Evolutionary conservation across 129 eudicot genomes (phyloP), one percentile per base, ranked within the genome.

Genomic region (Erigeron canadensis): DNA sequence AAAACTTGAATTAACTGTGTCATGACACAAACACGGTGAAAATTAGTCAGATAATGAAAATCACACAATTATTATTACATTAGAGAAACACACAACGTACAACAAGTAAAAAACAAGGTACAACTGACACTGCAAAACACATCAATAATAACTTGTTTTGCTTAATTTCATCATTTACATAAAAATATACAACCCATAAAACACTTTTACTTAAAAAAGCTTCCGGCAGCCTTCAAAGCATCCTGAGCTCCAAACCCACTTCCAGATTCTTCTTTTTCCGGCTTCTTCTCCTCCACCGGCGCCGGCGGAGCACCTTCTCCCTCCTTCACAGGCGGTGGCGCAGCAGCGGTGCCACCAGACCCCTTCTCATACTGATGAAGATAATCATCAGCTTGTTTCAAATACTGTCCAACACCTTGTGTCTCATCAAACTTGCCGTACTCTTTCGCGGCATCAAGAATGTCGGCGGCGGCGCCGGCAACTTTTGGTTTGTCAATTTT

Each of bases 351-450:
- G 43, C 81, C 5, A 44, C 75, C 77, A 38, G 89, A 73, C 28
- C n/a, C n/a, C n/a, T 80, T 62, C 38, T 63, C 69, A 73, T 86
- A 89, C 70, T 87, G n/a, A 66, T 82, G 88, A 55, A 89, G 90
- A 57, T 86, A 89, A 34, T 71, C 75, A 61, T 89, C 90, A 2
- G 96, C 96, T 16, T 89, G 63, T 12, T 84, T 83, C 11, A 89
- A 41, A 54, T 82, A 82, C 81, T 81, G 69, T 44, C 96, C 96
- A n/a, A 75, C 76, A 5, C 90, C 86, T 65, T 79, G 56, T 0
- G 82, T 71, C 34, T 81, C 86, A 28, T 87, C 96, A 8, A 89
- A 73, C 63, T 89, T 86, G 9, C 90, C 96, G 71, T 89, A 84
- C 4, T 46, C 18, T 16, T 77, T 11, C 62, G 88, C 84, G 50